Evolutionary conservation across 495 filamentous ascomycete genomes (phyloP).

Genomic region (Hypoxylon rickii): DNA sequence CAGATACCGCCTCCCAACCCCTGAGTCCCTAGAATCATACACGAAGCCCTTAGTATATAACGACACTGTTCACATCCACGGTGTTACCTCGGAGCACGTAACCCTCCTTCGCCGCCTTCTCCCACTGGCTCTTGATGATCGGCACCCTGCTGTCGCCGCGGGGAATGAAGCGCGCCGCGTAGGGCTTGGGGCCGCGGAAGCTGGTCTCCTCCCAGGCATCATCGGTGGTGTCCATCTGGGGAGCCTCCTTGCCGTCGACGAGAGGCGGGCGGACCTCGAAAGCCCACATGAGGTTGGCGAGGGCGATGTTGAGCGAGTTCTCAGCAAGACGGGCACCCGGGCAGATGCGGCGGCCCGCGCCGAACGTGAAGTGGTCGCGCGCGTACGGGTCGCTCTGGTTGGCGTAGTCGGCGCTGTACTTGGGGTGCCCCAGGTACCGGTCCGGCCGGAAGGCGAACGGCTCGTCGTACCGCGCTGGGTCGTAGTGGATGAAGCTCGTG

Average conservation of each 20-base stretch:
- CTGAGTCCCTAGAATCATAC: too few species aligned
- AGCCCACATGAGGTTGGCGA: conserved; percentile 54
- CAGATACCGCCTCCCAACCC: too few species aligned
- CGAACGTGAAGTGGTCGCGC: conserved; percentile 54
- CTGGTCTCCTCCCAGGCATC: conserved; percentile 6
- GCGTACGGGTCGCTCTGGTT: conserved; percentile 49
- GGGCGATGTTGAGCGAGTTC: conserved; percentile 49
- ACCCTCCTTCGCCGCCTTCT: conserved; percentile 28
- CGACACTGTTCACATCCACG: conserved; percentile 8
- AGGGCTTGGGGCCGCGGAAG: conserved; percentile 7
- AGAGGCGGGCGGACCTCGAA: conserved; percentile 41
- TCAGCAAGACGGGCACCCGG: conserved; percentile 56
- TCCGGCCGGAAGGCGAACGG: conserved; percentile 38
- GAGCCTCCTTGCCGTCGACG: conserved; percentile 17
- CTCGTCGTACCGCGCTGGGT: conserved; percentile 25
- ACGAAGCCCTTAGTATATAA: background rate
- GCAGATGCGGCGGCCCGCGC: conserved; percentile 56
- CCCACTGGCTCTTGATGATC: conserved; percentile 35
- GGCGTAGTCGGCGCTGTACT: conserved; percentile 47
- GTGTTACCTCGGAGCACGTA: conserved; percentile 10
- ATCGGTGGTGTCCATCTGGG: conserved; percentile 29
- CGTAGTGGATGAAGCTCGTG: conserved; percentile 29
- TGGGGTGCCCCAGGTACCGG: conserved; percentile 43
- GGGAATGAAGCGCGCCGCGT: conserved; percentile 16
- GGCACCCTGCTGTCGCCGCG: conserved; percentile 14